phyloP scores from a whole-genome alignment of 1,139 yeast genomes.

The Pichia inconspicua region DNA sequence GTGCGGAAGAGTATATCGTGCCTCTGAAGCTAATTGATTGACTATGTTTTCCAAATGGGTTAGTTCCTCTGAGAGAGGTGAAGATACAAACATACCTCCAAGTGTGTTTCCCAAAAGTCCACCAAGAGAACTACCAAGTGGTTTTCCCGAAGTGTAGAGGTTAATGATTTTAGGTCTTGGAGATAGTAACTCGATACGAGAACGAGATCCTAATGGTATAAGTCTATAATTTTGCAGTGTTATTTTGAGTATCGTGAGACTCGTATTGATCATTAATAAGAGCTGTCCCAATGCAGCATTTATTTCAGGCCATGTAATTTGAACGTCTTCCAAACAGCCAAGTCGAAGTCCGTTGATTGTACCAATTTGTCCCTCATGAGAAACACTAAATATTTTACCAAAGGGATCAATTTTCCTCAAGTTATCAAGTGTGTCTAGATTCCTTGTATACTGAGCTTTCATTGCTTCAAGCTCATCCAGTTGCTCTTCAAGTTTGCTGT shows the following conservation, averaged over 20 bases:
- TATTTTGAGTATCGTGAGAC: slow-evolving; percentile 50
- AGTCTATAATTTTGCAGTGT: slow-evolving; percentile 53
- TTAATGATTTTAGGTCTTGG: not conserved
- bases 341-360: slow-evolving; percentile 79
- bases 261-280: slow-evolving; percentile 58
- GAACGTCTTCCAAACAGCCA: slow-evolving; percentile 52
- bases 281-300: slow-evolving; percentile 91
- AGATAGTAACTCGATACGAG: slow-evolving; percentile 46
- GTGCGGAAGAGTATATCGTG: not conserved
- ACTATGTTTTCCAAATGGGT: not conserved
- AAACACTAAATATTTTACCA: slow-evolving; percentile 72
- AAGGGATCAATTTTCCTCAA: slow-evolving; percentile 73
- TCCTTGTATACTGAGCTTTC: slow-evolving; percentile 53
- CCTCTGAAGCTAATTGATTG: not conserved
- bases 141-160: not conserved
- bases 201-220: slow-evolving; percentile 79
- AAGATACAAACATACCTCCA: not conserved
- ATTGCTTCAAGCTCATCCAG: slow-evolving; percentile 51
- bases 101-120: slow-evolving; percentile 24
- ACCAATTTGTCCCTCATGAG: slow-evolving; percentile 77
- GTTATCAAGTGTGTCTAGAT: slow-evolving; percentile 57
- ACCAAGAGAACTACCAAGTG: slow-evolving; percentile 38
- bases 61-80: not conserved
- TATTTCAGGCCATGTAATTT: slow-evolving; percentile 82
- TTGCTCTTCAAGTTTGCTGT: slow-evolving; percentile 41